Conservation (phyloP, 805 yeast species). For the Phaffomyces opuntiae region DNA sequence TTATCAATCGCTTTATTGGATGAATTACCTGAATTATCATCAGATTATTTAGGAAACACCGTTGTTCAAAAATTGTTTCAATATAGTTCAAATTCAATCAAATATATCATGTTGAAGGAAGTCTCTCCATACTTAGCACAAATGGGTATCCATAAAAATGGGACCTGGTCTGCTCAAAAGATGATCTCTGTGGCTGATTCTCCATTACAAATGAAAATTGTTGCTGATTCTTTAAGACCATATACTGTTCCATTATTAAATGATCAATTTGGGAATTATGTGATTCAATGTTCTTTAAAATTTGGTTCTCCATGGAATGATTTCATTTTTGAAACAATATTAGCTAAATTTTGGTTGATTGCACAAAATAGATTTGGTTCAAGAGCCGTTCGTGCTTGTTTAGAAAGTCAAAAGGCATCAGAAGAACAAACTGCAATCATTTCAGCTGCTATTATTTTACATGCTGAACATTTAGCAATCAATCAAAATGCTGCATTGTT, state of each 20-base stretch:
- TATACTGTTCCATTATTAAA: conserved; percentile 80
- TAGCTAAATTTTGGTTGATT: conserved; percentile 71
- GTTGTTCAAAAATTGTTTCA: conserved; percentile 88
- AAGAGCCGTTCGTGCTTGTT: conserved; percentile 86
- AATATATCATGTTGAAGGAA: conserved; percentile 72
- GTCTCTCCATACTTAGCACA: conserved; percentile 79
- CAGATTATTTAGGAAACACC: conserved; percentile 93
- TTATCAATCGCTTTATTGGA: conserved; percentile 76
- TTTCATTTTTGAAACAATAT: conserved; percentile 78
- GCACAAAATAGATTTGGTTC: conserved; percentile 92
- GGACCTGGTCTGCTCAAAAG: conserved; percentile 99
- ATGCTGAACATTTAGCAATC: conserved; percentile 71
- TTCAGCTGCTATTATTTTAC: conserved; percentile 69
- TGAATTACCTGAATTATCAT: conserved; percentile 84
- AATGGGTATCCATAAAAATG: conserved; percentile 93
- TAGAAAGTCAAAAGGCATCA: conserved; percentile 69
- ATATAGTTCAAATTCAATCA: conserved; percentile 58
- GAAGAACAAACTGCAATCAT: conserved; percentile 64
- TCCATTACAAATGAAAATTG: conserved; percentile 54
- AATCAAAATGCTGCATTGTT: conserved; percentile 85
- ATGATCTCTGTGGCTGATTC: conserved; percentile 71
- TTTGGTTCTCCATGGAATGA: conserved; percentile 86
- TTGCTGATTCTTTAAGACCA: conserved; percentile 66
- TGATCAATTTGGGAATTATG: conserved; percentile 96
- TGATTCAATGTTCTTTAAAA: conserved; percentile 86